Conservation (phyloP, 306 rosid genomes). For the Geum urbanum region DNA sequence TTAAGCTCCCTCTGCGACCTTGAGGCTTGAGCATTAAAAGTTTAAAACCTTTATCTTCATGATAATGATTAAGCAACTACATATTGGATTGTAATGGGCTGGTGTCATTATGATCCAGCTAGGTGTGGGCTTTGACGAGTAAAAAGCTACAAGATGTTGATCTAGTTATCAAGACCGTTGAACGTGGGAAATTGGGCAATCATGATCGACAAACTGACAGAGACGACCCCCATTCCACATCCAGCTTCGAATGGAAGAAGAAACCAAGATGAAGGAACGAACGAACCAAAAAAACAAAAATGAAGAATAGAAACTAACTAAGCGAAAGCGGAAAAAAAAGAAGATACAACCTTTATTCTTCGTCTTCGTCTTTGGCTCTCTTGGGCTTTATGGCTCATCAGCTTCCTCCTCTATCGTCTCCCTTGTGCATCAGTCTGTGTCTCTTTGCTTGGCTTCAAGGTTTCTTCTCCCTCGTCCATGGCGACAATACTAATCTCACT, state of each 20-base stretch:
- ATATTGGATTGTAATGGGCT: neutral
- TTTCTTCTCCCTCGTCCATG: slow-evolving; percentile 38
- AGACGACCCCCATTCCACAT: neutral
- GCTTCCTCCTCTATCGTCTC: slow-evolving; percentile 34
- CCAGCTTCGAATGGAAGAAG: neutral
- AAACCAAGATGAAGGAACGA: slow-evolving; percentile 12
- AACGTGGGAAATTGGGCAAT: slow-evolving; percentile 35
- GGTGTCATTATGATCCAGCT: neutral
- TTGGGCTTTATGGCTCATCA: slow-evolving; percentile 52
- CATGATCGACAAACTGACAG: slow-evolving; percentile 4
- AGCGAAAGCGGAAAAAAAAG: too few species aligned
- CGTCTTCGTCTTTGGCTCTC: neutral
- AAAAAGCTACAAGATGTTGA: too few species aligned
- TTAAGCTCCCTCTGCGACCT: too few species aligned
- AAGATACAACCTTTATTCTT: neutral
- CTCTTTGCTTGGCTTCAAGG: slow-evolving; percentile 37
- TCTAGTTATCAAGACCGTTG: slow-evolving; percentile 44
- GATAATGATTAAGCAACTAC: too few species aligned
- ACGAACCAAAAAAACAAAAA: slow-evolving; percentile 11
- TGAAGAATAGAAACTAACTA: neutral
- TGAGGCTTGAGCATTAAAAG: too few species aligned
- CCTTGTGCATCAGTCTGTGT: slow-evolving; percentile 32
- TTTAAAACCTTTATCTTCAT: too few species aligned
- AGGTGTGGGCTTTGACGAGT: neutral
- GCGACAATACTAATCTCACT: slow-evolving; percentile 29